Base-by-base conservation (phyloP, 2,329 filamentous ascomycete genomes). In the Pseudocercospora cruenta region DNA sequence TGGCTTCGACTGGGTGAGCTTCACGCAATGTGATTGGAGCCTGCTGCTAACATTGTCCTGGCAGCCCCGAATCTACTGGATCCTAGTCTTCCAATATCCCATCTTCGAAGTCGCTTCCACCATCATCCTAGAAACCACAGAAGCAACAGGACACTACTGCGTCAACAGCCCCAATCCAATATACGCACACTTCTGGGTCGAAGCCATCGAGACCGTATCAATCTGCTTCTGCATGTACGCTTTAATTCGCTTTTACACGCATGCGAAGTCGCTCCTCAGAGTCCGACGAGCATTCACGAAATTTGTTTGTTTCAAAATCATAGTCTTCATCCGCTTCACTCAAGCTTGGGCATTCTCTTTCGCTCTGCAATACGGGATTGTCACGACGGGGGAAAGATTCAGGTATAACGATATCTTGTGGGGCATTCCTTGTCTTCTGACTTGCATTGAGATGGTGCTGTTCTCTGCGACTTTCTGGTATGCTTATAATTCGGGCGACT, bases 291-390 rank as follows among this genome's bases (percentile, higher is more conserved):
- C 55, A 4, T 58, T 57, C 22, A 22, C 36, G 10, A 58, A 43
- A 28, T 58, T 43, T 14, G 55, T 58, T 19, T 58, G 33, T 43
- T 43, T 58, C 55, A 43, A 58, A 33, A 39, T 39, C 55, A 58
- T 43, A 2, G 55, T 58, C 2, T 36, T 43, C 19, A 58, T 58
- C 12, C 55, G 28, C 26, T 39, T 43, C 55, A 58, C 55, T 16
- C 55, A 43, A 43, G 55, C 53, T 8, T 33, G 53, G 53, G 53
- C 10, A n/a, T 57, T 57, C 53, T 26, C 21, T 19, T 33, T 57
- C 21, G 53, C 53, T 31, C 53, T 33, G 14, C 26, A 33, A 19
- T 31, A 57, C 19, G 53, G 53, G 7, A 19, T 31, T 5, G 24
- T 57, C 24, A 33, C 22, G n/a, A 57, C 24, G 21, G 31, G 53